Percentiles rank a stretch among this genome's conserved stretches.
These are phyloP conservation scores for Pilasporangium apinafurcum DNA, from an alignment of 352 stramenopile genomes.

Conservation along the genomic window DNA sequence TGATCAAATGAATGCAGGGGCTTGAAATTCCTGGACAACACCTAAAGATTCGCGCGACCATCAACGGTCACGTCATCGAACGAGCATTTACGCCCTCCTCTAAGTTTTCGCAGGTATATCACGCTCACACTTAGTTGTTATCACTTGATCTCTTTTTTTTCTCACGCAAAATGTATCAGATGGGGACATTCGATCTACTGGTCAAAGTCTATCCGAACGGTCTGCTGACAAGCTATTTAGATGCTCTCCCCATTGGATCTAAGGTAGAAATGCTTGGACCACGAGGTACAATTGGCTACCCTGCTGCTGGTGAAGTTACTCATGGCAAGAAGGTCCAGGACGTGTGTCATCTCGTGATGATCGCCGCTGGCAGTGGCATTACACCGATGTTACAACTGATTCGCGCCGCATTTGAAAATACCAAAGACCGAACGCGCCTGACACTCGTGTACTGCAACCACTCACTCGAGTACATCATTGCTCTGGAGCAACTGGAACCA, in stretches of 20 bases:
- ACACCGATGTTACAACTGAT: constrained; percentile 82
- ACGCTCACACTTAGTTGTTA: background rate
- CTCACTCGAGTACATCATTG: constrained; percentile 62
- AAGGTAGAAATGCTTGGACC: constrained; percentile 72
- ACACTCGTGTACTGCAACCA: constrained; percentile 75
- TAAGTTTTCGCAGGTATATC: constrained; percentile 45
- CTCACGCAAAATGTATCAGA: too few relatives aligned
- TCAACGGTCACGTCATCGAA: constrained; percentile 72
- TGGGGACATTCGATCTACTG: constrained; percentile 59
- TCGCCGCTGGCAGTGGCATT: constrained; percentile 76
- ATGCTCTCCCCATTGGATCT: constrained; percentile 38
- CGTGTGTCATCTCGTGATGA: constrained; percentile 58
- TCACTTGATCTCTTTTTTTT: background rate
- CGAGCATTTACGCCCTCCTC: constrained; percentile 73
- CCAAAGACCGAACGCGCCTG: constrained; percentile 46
- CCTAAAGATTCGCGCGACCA: constrained; percentile 71
- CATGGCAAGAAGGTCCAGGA: constrained; percentile 36
- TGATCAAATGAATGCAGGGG: too few relatives aligned
- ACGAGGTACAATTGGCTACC: constrained; percentile 59
- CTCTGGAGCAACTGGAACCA: constrained; percentile 62
- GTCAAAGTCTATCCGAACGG: constrained; percentile 78
- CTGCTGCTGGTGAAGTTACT: constrained; percentile 36
- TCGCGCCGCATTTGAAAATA: constrained; percentile 53
- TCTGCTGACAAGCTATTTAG: constrained; percentile 66
- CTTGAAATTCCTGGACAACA: constrained; percentile 71